Evolutionary conservation across 768 basidiomycete genomes (phyloP), one percentile per base, ranked within the genome.

Genomic region (Lentinula lateritia): DNA sequence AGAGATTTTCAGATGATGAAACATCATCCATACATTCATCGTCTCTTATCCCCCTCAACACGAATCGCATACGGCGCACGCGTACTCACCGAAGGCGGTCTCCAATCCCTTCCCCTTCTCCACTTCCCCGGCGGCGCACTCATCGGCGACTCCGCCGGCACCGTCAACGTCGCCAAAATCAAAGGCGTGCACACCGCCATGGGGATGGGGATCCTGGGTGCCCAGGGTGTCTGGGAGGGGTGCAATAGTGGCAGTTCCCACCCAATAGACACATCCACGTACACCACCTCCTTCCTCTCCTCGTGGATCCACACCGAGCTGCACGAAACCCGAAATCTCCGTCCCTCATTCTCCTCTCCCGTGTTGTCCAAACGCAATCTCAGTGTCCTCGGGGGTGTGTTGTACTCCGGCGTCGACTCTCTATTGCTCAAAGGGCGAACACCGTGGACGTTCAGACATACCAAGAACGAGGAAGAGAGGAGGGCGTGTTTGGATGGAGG

Each of bases 141-240:
- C 23, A 23, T 23, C 23, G 23, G 23, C 1, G 23, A 23, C 23
- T 1, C 23, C 23, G 23, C 23, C 23, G 23, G 23, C 23, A 95
- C 98, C 72, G 83, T 99, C 63, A 98, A 98, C 75, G 83, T 97
- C 10, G 90, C 95, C 13, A 98, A 97, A 76, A 98, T 99, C 75
- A 98, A 98, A 71, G 96, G 96, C 13, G 96, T 95, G 0, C 97
- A 98, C 71, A 98, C 95, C 62, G 95, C 96, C 2, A 98, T 99
- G 97, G 95, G 98, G 81, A 93, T 90, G 41, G 97, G 97, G 34
- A 98, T 98, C 90, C 80, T 98, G 18, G 96, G 95, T 34, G 96
- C 93, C 23, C 95, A 99, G 71, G 82, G 91, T 0, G 92, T 92
- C 0, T 94, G 80, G 66, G 80, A 86, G 5, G 28, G 82, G 82